Percentiles rank a stretch among this genome's conserved stretches.
These are phyloP conservation scores for Berkeleyomyces basicola DNA, from an alignment of 2,329 filamentous ascomycete species.

Conservation along the genomic window DNA sequence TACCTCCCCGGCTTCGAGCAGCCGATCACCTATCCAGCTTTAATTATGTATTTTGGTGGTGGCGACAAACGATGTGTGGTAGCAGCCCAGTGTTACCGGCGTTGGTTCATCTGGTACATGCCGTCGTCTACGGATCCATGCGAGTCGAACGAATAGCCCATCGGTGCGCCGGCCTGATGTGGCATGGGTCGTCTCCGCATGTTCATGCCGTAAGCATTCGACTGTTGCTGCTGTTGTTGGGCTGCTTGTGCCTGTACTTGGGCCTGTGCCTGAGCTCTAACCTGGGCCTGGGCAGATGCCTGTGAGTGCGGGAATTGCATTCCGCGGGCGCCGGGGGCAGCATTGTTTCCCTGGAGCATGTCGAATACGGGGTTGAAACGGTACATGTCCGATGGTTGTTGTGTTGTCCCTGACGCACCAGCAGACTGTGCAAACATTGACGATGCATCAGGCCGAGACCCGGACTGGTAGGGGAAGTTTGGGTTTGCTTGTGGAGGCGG, in stretches of 20 bases:
- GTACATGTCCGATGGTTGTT: conserved; percentile 2
- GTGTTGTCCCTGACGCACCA: not conserved
- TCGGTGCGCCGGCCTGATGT: not conserved
- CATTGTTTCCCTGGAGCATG: not conserved
- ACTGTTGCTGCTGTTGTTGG: conserved; percentile 8
- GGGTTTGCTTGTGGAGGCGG: conserved; percentile 2
- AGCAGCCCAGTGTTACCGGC: not conserved
- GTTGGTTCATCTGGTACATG: conserved; percentile 2
- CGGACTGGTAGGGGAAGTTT: not conserved
- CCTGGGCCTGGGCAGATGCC: conserved; percentile 1
- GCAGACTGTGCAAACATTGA: conserved; percentile 1
- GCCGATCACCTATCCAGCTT: not conserved
- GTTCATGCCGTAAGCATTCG: not conserved
- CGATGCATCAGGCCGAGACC: conserved; percentile 1
- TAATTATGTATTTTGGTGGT: not conserved
- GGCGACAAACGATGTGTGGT: not conserved
- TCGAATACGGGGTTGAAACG: not conserved
- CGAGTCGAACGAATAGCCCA: conserved; percentile 7
- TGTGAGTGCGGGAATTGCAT: conserved; percentile 7
- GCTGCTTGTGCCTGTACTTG: not conserved
- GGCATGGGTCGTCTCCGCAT: not conserved
- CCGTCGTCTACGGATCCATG: conserved; percentile 1
- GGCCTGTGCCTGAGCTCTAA: conserved; percentile 1
- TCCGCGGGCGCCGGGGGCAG: not conserved
- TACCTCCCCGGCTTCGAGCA: not conserved